Base-by-base conservation (phyloP, 129 eudicot genomes). In the Logfia minima region DNA sequence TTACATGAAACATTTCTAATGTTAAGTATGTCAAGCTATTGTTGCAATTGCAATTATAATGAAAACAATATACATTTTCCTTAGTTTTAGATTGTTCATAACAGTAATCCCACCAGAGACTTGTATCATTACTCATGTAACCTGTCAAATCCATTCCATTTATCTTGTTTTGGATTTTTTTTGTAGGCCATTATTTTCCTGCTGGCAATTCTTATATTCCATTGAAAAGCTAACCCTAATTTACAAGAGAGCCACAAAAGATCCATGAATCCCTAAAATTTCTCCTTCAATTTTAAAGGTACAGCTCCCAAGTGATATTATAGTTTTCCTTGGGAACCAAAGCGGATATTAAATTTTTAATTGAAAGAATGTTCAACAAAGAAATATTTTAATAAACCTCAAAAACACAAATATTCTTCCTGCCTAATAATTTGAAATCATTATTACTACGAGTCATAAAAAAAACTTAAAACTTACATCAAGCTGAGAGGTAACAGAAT, bases 401-500 rank as follows among this genome's bases (percentile, higher is more conserved):
- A 66, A 31, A 29, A 29, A 69, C 19, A 64, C 48, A 75, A 45
- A 75, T 64, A 35, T 63, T 45, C 39, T 31, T 34, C 9, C 9
- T 65, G 69, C 73, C 73, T 43, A 4, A 17, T 7, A 23, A 43
- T 3, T 6, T 18, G 26, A 43, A 68, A 75, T 41, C 3, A 11
- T 43, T 35, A 22, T 28, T 39, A 58, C 2, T 23, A 16, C 24
- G 10, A 16, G 11, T 31, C 37, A 56, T 52, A 52, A 9, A 39
- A 16, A 24, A 24, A 24, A 24, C 26, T 7, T 62, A 32, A 24
- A 23, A 63, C 77, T 79, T 80, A 94, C 99, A 26, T 91, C 83
- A 67, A 95, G 99, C 82, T 95, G 99, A 74, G 77, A 68, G 14
- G 86, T 87, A 51, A 95, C 77, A 72, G 96, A 75, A 82, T 95